Base-by-base conservation (phyloP, 768 basidiomycete genomes). In the Mycena polygramma region DNA sequence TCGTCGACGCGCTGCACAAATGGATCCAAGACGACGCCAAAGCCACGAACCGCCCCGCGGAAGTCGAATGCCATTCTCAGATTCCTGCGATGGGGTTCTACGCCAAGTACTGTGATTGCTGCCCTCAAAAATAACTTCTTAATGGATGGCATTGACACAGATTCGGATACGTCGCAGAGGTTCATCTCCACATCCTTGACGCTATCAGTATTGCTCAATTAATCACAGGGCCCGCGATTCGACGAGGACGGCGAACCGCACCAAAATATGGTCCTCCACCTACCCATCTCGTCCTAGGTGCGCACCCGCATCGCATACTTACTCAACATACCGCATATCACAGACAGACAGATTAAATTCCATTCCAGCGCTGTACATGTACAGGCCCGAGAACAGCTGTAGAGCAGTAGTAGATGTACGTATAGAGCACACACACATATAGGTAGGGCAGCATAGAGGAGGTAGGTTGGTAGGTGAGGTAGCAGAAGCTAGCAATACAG, bases 221-320 rank as follows among this genome's bases (percentile, higher is more conserved):
- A 46, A 46, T 20, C 45, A 7, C 71, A 94, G 91, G 92, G 91
- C 71, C 85, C 86, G 30, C 87, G 89, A 78, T 94, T 93, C 82
- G 92, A 92, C 80, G 93, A 91, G 81, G 94, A 92, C 66, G 94
- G 94, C 39, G 94, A 88, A 76, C 94, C 92, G 67, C 94, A 96
- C 86, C 94, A 95, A 78, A 91, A 89, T 81, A 94, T 95, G 94
- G 85, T 91, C 69, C 80, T 86, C 74, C 83, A 81, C 71, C 79
- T 93, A 74, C 84, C 86, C 68, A 80, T 82, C 20, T 2, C 57
- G 39, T 46, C 19, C 35, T 45, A 45, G 26, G 14, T 14, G 14
- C 45, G 41, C 41, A 30, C 41, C 8, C 41, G 4, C 3, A 10
- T 2, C 9, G 9, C 10, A 7, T 10, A 30, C 30, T 30, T 30